Evolutionary conservation across 192 early-diverging fungal genomes (phyloP).

Genomic region (Coemansia sp.): DNA sequence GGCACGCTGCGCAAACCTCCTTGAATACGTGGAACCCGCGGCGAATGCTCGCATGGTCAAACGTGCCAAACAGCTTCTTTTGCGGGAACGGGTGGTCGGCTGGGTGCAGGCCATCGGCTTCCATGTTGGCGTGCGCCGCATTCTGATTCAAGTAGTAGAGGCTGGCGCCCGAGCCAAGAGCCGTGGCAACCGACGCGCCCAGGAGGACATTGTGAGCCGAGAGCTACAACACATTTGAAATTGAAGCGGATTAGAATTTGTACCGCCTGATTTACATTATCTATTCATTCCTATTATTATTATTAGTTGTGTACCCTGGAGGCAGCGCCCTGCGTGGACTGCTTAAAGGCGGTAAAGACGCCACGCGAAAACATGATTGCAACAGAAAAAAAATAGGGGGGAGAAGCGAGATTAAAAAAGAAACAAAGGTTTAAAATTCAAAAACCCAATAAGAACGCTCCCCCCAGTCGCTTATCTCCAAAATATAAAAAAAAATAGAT

Average conservation of each 20-base stretch:
- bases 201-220: constrained; percentile 31
- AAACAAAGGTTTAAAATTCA: background rate
- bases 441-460: too few species aligned
- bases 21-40: constrained; percentile 99
- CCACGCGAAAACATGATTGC: constrained; percentile 48
- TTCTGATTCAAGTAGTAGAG: constrained; percentile 58
- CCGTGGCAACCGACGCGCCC: constrained; percentile 64
- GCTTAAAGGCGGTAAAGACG: constrained; percentile 35
- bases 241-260: background rate
- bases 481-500: constrained; percentile 7
- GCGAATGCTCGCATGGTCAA: constrained; percentile 94
- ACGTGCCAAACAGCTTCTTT: constrained; percentile 79
- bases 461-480: background rate
- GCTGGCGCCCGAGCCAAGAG: constrained; percentile 56
- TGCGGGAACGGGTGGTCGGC: constrained; percentile 90
- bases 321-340: constrained; percentile 31
- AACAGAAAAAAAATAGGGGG: background rate
- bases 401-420: background rate
- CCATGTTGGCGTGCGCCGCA: constrained; percentile 76
- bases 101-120: constrained; percentile 91
- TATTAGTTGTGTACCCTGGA: constrained; percentile 45
- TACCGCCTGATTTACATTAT: too few species aligned
- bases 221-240: constrained; percentile 5
- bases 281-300: too few species aligned
- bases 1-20: constrained; percentile 97